A percentile compares a stretch with the other conserved stretches of the same genome.
These are phyloP conservation scores for Platanus orientalis DNA, from an alignment of 164 flowering plant genomes.

Conservation along the genomic window DNA sequence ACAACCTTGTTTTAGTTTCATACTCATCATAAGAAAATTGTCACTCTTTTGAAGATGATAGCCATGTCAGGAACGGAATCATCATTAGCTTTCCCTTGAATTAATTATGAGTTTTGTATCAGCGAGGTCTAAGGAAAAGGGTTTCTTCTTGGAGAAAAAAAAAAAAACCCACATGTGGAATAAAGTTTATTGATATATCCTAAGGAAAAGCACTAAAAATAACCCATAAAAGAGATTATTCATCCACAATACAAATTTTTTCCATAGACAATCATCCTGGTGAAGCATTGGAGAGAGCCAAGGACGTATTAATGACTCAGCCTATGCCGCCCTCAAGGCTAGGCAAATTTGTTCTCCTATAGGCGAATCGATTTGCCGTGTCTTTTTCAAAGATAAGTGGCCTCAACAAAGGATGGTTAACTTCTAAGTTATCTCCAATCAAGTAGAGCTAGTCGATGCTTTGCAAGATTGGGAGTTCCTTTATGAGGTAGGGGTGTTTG, in stretches of 20 bases:
- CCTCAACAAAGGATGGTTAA: conserved; percentile 47
- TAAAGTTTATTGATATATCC: too few species aligned
- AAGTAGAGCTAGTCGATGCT: conserved; percentile 71
- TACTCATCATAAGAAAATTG: too few species aligned
- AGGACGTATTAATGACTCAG: conserved; percentile 62
- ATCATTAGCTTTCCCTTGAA: too few species aligned
- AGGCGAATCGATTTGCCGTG: conserved; percentile 40
- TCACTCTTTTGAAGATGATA: too few species aligned
- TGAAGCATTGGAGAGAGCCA: conserved; percentile 89
- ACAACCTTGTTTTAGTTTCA: too few species aligned
- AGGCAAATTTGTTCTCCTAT: conserved; percentile 42
- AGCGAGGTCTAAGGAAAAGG: too few species aligned
- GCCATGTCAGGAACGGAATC: too few species aligned
- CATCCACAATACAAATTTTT: conserved; percentile 6
- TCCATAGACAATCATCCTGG: conserved; percentile 77
- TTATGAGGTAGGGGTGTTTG: conserved; percentile 43
- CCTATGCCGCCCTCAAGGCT: conserved; percentile 56
- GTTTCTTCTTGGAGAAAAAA: too few species aligned
- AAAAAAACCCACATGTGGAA: too few species aligned
- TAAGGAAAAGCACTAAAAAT: too few species aligned
- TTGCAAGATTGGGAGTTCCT: conserved; percentile 75
- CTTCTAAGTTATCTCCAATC: conserved; percentile 93
- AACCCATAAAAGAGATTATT: conserved; percentile 11
- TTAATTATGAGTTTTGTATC: too few species aligned
- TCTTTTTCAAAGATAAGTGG: conserved; percentile 28